Conservation (phyloP, 176 grass and related monocot genomes). For the Cymbopogon citratus region DNA sequence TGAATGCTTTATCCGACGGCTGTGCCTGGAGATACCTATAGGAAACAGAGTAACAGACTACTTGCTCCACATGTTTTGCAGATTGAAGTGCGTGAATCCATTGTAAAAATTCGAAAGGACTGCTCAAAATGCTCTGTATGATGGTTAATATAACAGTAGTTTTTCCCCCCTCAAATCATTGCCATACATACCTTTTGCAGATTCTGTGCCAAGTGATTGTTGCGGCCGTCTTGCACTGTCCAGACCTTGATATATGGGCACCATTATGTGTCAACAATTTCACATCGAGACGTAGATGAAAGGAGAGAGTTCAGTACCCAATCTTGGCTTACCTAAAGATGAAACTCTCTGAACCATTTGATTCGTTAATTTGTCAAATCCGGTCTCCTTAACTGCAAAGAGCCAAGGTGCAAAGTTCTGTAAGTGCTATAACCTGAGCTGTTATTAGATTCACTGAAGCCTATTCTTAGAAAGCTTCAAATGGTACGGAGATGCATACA, state of each 20-base stretch:
- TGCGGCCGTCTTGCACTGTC: constrained; percentile 9
- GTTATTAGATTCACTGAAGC: background rate
- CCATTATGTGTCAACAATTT: background rate
- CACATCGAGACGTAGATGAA: background rate
- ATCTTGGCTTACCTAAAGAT: constrained; percentile 28
- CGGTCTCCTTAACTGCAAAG: constrained; percentile 4
- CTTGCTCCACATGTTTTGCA: background rate
- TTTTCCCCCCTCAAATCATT: background rate
- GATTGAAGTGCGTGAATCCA: background rate
- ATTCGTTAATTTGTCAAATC: constrained; percentile 1
- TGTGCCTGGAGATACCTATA: background rate
- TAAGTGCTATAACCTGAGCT: background rate
- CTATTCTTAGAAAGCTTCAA: background rate
- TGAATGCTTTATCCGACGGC: background rate
- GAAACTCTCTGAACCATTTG: constrained; percentile 19
- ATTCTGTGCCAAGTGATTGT: background rate
- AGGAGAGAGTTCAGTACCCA: background rate
- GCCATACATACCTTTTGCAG: background rate
- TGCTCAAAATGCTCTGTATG: background rate
- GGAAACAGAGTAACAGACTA: too few relatives aligned
- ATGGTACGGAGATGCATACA: background rate
- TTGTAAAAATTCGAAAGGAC: background rate
- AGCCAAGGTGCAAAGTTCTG: background rate
- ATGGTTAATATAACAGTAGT: background rate
- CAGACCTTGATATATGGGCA: background rate